Evolutionary conservation across 2,329 filamentous ascomycete genomes (phyloP).

Genomic region (Xylaria sp.): DNA sequence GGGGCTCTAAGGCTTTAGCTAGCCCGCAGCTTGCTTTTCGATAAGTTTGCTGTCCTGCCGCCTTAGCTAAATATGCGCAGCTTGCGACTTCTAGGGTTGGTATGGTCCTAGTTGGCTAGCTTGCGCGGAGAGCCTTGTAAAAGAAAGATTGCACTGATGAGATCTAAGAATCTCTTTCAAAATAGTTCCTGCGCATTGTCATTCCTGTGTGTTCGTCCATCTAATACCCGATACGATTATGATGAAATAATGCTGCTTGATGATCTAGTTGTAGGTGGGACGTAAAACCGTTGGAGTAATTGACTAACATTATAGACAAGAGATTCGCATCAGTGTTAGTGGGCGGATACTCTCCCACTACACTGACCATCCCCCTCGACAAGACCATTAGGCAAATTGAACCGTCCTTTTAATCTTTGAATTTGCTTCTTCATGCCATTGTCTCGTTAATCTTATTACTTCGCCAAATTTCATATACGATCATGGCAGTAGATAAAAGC

Average conservation of each 20-base stretch:
- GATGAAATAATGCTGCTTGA: background rate
- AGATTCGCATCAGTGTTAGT: background rate
- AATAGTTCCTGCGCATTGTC: background rate
- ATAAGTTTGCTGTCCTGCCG: background rate
- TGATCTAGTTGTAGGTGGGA: background rate
- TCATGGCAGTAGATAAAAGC: slow-evolving; percentile 32
- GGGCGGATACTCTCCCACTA: background rate
- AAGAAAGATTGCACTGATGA: background rate
- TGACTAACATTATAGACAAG: background rate
- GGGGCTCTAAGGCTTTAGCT: background rate
- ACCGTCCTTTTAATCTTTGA: background rate
- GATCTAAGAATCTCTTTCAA: background rate
- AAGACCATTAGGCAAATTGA: too few relatives aligned
- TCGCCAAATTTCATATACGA: background rate
- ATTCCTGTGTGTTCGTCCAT: background rate
- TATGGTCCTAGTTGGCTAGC: background rate
- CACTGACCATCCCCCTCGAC: background rate
- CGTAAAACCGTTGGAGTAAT: background rate
- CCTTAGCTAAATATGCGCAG: background rate
- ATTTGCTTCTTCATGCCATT: background rate
- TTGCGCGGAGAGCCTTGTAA: background rate
- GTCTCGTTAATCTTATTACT: background rate
- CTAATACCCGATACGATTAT: background rate
- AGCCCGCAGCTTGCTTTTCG: background rate
- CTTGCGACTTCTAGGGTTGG: background rate